Conservation (phyloP, 2,329 filamentous ascomycete species). For the Penicillium janthinellum region DNA sequence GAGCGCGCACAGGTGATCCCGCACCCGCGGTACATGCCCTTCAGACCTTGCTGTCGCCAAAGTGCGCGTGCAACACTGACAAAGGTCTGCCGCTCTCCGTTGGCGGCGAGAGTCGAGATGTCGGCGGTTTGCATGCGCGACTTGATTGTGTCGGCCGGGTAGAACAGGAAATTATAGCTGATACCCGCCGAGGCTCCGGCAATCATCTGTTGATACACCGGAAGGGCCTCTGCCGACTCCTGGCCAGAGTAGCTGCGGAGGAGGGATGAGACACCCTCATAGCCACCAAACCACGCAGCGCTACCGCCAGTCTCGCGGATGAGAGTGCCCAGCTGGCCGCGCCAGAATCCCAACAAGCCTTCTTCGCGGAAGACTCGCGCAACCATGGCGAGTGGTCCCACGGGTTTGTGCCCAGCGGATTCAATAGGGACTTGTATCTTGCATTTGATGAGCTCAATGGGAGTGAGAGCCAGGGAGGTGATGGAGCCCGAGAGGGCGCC, state of each 20-base stretch:
- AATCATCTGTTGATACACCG: conserved; percentile 82
- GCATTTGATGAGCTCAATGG: conserved; percentile 96
- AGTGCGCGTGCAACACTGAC: conserved; percentile 69
- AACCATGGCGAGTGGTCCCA: conserved; percentile 71
- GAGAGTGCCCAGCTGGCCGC: conserved; percentile 88
- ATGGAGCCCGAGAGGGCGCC: conserved; percentile 86
- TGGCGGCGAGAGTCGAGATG: conserved; percentile 46
- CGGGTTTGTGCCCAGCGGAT: conserved; percentile 45
- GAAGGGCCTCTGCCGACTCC: conserved; percentile 57
- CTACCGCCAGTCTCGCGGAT: conserved; percentile 92
- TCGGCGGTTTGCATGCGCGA: conserved; percentile 93
- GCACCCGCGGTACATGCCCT: conserved; percentile 88
- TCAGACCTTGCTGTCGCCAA: conserved; percentile 81
- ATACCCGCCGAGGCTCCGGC: conserved; percentile 88
- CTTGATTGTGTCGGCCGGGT: conserved; percentile 96
- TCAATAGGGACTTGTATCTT: conserved; percentile 81
- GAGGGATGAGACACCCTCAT: conserved; percentile 74
- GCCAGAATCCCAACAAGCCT: conserved; percentile 87
- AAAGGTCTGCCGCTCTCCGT: conserved; percentile 66
- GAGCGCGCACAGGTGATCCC: conserved; percentile 88
- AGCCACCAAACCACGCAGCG: conserved; percentile 92
- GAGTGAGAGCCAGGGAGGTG: conserved; percentile 87
- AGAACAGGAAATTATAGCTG: conserved; percentile 96
- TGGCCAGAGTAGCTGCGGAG: conserved; percentile 58
- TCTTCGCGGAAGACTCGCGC: conserved; percentile 78